Evolutionary conservation across 2,329 filamentous ascomycete genomes (phyloP).

Genomic region (Penicillium concentricum): DNA sequence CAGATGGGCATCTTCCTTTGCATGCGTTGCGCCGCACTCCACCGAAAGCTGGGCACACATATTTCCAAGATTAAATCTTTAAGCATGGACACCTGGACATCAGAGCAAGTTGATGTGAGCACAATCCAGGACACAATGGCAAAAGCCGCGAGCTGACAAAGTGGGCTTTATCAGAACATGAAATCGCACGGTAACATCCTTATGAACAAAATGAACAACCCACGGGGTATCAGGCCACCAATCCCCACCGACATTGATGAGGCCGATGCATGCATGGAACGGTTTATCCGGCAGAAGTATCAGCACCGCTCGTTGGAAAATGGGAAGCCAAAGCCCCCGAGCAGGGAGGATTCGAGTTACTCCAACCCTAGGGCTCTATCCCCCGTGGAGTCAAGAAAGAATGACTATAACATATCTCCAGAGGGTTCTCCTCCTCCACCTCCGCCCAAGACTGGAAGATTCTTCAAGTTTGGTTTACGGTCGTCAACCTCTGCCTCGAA

Average conservation of each 20-base stretch:
- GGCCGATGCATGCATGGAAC: slow-evolving; percentile 89
- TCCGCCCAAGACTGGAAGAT: slow-evolving; percentile 60
- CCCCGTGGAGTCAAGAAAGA: slow-evolving; percentile 6
- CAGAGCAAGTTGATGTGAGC: slow-evolving; percentile 91
- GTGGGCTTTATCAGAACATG: slow-evolving; percentile 68
- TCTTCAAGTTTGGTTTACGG: slow-evolving; percentile 64
- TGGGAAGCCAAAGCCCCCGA: slow-evolving; percentile 45
- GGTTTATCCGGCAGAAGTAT: slow-evolving; percentile 94
- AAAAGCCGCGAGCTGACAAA: slow-evolving; percentile 73
- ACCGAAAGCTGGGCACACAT: slow-evolving; percentile 95
- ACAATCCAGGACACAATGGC: neutral
- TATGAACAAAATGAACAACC: slow-evolving; percentile 88
- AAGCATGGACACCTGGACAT: slow-evolving; percentile 97
- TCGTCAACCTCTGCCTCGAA: slow-evolving; percentile 70
- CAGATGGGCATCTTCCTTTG: slow-evolving; percentile 94
- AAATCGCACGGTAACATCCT: slow-evolving; percentile 81
- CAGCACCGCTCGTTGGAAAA: slow-evolving; percentile 61
- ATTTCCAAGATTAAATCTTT: slow-evolving; percentile 98
- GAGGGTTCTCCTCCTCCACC: slow-evolving; percentile 58
- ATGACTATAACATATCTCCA: slow-evolving; percentile 34
- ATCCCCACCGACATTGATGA: slow-evolving; percentile 90
- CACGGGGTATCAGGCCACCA: slow-evolving; percentile 75
- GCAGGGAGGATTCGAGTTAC: slow-evolving; percentile 58
- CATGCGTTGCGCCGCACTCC: slow-evolving; percentile 93
- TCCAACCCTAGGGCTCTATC: slow-evolving; percentile 32